Evolutionary conservation across 495 filamentous ascomycete species (phyloP), one percentile per base, ranked within the genome.

Genomic region (Hypomontagnella submonticulosa): DNA sequence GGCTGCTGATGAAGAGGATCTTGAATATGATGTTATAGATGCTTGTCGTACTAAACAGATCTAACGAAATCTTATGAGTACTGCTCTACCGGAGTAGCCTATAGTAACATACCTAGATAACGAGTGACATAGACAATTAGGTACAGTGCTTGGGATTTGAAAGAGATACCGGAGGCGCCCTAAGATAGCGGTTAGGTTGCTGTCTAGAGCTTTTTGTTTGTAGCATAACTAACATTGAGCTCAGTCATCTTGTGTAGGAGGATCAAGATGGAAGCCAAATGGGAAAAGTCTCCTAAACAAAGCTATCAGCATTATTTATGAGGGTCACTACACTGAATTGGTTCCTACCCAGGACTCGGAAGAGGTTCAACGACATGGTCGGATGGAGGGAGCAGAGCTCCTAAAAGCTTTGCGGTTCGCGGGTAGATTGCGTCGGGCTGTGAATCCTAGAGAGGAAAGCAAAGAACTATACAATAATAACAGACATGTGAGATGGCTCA

Each of bases 111-210:
- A 92, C 90, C 92, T 59, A 97, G 86, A 79, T 99, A 99, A 60
- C 95, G 86, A 46, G 93, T 94, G 18, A 93, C 71, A 77, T 98
- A 99, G 55, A 99, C 96, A 36, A 96, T 80, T 62, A 98, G 77
- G 78, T 99, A 99, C 36, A 99, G 81, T 20, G 87, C 89, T 83
- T 99, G 95, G 51, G 95, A 97, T 76, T 98, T 98, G 84, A 98
- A 97, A 4, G 95, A 98, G 78, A 99, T 90, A 61, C 95, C 95
- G 10, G 94, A 89, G 71, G 93, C 97, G 82, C 92, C 96, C 95
- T 99, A 81, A 13, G 37, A 36, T 13, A 50, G 46, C 3, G n/a
- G 56, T 70, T 65, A 73, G 70, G 59, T 40, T n/a, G 43, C 42
- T 33, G 46, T 56, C 6, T 12, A 4, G 27, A 41, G 40, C 20